phyloP scores from a whole-genome alignment of 768 basidiomycete genomes.

The Roridomyces roridus region DNA sequence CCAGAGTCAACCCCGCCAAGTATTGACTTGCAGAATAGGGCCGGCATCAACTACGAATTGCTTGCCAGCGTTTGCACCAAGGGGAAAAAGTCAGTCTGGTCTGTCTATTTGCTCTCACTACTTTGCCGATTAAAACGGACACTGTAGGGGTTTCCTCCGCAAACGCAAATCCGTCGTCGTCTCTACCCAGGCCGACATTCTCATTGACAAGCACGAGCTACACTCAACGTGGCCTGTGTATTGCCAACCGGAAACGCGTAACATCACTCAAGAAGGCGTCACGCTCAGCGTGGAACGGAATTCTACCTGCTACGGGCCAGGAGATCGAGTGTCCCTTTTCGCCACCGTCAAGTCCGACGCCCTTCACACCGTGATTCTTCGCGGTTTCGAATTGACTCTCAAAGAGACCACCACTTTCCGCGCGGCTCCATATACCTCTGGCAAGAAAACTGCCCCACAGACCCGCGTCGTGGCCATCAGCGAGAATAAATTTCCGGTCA shows the following conservation, averaged over 20 bases:
- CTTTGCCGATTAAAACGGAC: slow-evolving; percentile 1
- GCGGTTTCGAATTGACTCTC: slow-evolving; percentile 83
- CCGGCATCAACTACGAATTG: slow-evolving; percentile 90
- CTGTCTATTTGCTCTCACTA: not conserved
- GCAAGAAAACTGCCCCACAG: slow-evolving; percentile 67
- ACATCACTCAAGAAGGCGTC: slow-evolving; percentile 68
- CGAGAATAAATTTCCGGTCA: slow-evolving; percentile 76
- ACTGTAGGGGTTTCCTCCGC: slow-evolving; percentile 78
- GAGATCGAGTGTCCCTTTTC: slow-evolving; percentile 76
- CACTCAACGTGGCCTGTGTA: slow-evolving; percentile 95
- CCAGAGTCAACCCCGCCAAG: slow-evolving; percentile 92
- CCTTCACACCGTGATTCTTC: slow-evolving; percentile 71
- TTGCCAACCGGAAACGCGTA: slow-evolving; percentile 76
- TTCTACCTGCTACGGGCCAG: slow-evolving; percentile 85
- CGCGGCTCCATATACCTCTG: slow-evolving; percentile 58
- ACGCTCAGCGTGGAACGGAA: slow-evolving; percentile 78
- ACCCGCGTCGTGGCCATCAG: slow-evolving; percentile 59
- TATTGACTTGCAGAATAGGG: slow-evolving; percentile 78
- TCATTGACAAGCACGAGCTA: slow-evolving; percentile 92
- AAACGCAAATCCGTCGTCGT: slow-evolving; percentile 75
- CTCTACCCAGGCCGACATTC: slow-evolving; percentile 71
- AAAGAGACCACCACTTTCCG: slow-evolving; percentile 80
- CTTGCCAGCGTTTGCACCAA: slow-evolving; percentile 86
- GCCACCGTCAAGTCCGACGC: slow-evolving; percentile 78
- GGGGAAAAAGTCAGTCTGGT: slow-evolving; percentile 73